These are phyloP conservation scores for Fraxinus velutina DNA, from an alignment of 305 asterid species.

Conservation along the genomic window DNA sequence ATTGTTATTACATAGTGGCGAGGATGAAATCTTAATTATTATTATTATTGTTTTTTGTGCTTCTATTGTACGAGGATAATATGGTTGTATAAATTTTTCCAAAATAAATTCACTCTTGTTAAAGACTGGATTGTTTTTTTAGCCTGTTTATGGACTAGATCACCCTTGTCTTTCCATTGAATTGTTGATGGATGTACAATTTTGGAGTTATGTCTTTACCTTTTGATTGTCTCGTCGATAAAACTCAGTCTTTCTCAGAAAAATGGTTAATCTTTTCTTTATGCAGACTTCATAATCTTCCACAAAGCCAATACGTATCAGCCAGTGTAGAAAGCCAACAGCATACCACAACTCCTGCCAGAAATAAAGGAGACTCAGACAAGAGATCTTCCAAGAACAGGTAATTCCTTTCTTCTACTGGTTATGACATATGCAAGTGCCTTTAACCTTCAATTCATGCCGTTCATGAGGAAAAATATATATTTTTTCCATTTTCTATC, in stretches of 20 bases:
- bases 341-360: conserved; percentile 37
- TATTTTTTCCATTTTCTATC: neutral
- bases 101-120: neutral
- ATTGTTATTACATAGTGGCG: neutral
- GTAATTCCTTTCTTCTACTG: conserved; percentile 29
- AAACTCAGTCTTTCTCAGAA: neutral
- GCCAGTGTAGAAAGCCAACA: conserved; percentile 40
- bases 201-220: neutral
- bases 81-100: neutral
- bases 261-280: conserved; percentile 25
- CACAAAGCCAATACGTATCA: conserved; percentile 58
- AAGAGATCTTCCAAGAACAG: conserved; percentile 45
- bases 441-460: neutral
- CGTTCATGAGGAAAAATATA: conserved; percentile 14
- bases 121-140: neutral
- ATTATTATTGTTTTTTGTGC: too few species aligned
- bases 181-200: neutral
- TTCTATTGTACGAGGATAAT: neutral
- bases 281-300: conserved; percentile 68
- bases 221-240: neutral
- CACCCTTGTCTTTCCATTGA: neutral
- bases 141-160: neutral
- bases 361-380: conserved; percentile 38
- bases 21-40: neutral
- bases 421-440: neutral